Evolutionary conservation across 163 green algal genomes (phyloP).

Genomic region (Coccomyxa subellipsoidea): DNA sequence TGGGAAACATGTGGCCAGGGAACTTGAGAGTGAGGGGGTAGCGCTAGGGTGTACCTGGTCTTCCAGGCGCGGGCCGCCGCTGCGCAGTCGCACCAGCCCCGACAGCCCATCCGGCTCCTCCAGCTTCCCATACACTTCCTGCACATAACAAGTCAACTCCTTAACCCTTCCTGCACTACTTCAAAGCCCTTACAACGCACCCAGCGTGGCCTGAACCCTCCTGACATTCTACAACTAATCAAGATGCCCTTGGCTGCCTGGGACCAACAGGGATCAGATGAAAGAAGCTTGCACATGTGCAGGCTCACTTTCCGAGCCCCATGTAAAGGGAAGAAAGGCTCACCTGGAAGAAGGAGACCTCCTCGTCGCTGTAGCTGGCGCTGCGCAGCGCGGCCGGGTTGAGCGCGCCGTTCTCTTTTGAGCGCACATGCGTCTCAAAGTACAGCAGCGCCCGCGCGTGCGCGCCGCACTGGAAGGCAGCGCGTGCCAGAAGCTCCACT

Average conservation of each 20-base stretch:
- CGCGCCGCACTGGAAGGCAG: constrained; percentile 50
- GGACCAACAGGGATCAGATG: too few relatives aligned
- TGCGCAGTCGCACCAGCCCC: constrained; percentile 75
- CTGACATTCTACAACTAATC: too few relatives aligned
- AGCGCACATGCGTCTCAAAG: constrained; percentile 69
- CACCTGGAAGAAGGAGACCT: constrained; percentile 78
- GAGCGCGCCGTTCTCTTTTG: constrained; percentile 38
- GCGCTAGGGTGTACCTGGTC: constrained; percentile 65
- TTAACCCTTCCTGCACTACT: neutral
- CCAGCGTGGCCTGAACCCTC: too few relatives aligned
- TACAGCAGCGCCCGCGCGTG: constrained; percentile 77
- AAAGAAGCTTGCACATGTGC: too few relatives aligned
- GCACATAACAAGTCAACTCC: neutral
- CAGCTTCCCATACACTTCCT: constrained; percentile 84
- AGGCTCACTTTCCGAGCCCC: too few relatives aligned
- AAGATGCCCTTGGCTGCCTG: too few relatives aligned
- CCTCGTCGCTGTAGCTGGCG: constrained; percentile 45
- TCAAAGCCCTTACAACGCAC: neutral
- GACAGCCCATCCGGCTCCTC: constrained; percentile 89
- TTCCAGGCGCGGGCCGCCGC: constrained; percentile 42
- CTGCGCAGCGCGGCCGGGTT: constrained; percentile 60
- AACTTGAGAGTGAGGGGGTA: too few relatives aligned
- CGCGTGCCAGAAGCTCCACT: constrained; percentile 57
- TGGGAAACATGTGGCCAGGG: too few relatives aligned
- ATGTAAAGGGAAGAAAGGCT: neutral